These are phyloP conservation scores for Candida schatavii DNA, from an alignment of 805 yeast species.

Conservation along the genomic window DNA sequence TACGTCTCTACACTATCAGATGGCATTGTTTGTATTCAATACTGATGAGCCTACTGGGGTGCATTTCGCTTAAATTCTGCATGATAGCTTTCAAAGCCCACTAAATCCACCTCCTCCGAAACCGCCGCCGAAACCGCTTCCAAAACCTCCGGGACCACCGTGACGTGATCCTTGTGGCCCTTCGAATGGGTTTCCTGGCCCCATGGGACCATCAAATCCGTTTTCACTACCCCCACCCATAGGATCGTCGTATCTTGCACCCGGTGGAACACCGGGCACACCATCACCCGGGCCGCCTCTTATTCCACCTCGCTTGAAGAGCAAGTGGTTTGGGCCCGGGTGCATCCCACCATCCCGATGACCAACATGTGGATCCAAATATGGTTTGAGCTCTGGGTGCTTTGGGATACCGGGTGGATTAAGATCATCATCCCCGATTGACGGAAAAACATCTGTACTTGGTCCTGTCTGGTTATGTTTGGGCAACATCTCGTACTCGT, in stretches of 20 bases:
- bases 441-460: conserved; percentile 13
- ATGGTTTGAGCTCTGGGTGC: conserved; percentile 43
- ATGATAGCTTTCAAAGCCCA: too few relatives aligned
- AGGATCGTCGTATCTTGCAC: conserved; percentile 55
- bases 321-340: conserved; percentile 50
- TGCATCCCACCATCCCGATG: conserved; percentile 50
- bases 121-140: conserved; percentile 15
- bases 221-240: conserved; percentile 31
- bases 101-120: conserved; percentile 5
- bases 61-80: too few relatives aligned
- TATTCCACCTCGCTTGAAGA: conserved; percentile 31
- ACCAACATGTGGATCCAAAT: conserved; percentile 37
- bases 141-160: conserved; percentile 33
- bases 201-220: conserved; percentile 30
- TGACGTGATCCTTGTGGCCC: not conserved
- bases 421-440: conserved; percentile 51
- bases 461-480: conserved; percentile 6
- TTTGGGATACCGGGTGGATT: conserved; percentile 43
- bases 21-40: too few relatives aligned
- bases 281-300: conserved; percentile 24
- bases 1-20: too few relatives aligned
- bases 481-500: conserved; percentile 42
- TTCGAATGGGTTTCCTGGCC: not conserved
- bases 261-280: conserved; percentile 37
- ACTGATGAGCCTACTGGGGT: too few relatives aligned